phyloP scores from a whole-genome alignment of 2,329 filamentous ascomycete genomes.

The Epichloe amarillans region DNA sequence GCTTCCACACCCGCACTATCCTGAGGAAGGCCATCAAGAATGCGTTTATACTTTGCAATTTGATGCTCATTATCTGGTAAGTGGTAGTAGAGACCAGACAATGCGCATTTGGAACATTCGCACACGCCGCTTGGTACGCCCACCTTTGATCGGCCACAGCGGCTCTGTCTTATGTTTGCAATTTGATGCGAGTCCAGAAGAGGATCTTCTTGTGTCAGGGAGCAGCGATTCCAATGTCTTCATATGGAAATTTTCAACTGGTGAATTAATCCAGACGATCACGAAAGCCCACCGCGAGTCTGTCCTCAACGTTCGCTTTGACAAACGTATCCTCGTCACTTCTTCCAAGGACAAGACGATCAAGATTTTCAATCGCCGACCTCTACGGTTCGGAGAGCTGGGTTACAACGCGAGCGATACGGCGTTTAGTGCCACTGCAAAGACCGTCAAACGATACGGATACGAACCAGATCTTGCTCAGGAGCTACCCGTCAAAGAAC shows the following conservation, averaged over 20 bases:
- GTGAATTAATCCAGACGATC: slow-evolving; percentile 65
- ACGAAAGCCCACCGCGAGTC: slow-evolving; percentile 73
- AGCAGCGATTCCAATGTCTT: slow-evolving; percentile 88
- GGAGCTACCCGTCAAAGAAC: slow-evolving; percentile 39
- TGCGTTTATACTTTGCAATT: slow-evolving; percentile 96
- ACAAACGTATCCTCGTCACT: slow-evolving; percentile 81
- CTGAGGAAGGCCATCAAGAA: slow-evolving; percentile 73
- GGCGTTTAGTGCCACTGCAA: slow-evolving; percentile 38
- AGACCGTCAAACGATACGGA: slow-evolving; percentile 39
- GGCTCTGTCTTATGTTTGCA: slow-evolving; percentile 91
- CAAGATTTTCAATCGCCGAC: slow-evolving; percentile 81
- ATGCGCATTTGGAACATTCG: slow-evolving; percentile 84
- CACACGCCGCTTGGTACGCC: slow-evolving; percentile 60
- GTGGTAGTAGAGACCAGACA: slow-evolving; percentile 78
- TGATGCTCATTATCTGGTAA: slow-evolving; percentile 72
- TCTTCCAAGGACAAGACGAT: slow-evolving; percentile 97
- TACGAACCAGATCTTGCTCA: slow-evolving; percentile 33
- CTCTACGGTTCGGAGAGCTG: slow-evolving; percentile 46
- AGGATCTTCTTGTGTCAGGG: slow-evolving; percentile 89
- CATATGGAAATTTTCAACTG: slow-evolving; percentile 87
- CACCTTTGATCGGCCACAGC: slow-evolving; percentile 62
- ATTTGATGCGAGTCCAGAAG: slow-evolving; percentile 75
- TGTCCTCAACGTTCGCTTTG: slow-evolving; percentile 85
- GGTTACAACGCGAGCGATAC: slow-evolving; percentile 33
- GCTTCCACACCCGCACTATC: slow-evolving; percentile 69